Evolutionary conservation across 495 filamentous ascomycete species (phyloP).

Genomic region (Talaromyces stipitatus): DNA sequence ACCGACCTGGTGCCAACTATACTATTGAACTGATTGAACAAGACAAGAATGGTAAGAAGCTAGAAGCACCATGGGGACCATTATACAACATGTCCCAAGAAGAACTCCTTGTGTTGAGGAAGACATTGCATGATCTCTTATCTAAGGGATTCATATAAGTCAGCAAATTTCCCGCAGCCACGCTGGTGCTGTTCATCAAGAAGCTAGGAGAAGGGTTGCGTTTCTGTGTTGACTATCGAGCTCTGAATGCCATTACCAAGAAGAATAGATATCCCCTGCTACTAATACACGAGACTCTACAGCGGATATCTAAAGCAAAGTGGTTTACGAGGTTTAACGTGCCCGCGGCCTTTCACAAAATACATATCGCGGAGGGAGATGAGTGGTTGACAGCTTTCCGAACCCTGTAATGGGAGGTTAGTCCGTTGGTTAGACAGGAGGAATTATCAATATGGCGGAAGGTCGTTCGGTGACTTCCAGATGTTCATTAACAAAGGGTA

Average conservation of each 20-base stretch:
- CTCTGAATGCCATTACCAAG: neutral
- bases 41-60: too few species aligned
- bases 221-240: neutral
- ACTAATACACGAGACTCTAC: neutral
- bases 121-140: neutral
- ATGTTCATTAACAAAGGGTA: too few species aligned
- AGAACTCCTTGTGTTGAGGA: neutral
- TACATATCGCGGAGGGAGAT: neutral
- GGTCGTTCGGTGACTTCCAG: too few species aligned
- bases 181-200: neutral
- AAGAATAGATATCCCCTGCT: neutral
- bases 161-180: neutral
- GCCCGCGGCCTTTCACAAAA: neutral
- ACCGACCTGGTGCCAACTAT: too few species aligned
- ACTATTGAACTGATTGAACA: too few species aligned
- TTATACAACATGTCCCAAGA: neutral
- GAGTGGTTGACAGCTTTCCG: conserved; percentile 3
- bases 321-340: neutral
- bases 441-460: too few species aligned
- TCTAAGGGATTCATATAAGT: neutral
- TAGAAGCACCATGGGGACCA: too few species aligned
- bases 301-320: neutral
- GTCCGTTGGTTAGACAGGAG: too few species aligned
- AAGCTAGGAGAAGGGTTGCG: neutral
- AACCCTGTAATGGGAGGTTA: too few species aligned